Percentiles rank a stretch among this genome's conserved stretches.
These are phyloP conservation scores for Rehmannia glutinosa DNA, from an alignment of 257 asterid genomes.

Conservation along the genomic window DNA sequence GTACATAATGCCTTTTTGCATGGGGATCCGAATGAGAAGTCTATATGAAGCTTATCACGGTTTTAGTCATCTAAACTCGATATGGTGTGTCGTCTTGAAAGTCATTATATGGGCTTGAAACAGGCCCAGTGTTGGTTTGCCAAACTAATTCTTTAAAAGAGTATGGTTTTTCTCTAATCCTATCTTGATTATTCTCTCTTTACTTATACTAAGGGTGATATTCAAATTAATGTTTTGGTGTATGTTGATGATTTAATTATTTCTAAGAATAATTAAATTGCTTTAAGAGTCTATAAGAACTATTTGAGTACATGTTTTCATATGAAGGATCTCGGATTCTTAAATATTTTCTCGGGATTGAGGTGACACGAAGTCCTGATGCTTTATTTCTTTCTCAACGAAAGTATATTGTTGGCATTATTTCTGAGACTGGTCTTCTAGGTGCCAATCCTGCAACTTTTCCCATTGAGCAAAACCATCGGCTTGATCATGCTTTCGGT, in stretches of 20 bases:
- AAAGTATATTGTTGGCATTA: neutral
- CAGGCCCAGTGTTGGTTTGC: conserved; percentile 18
- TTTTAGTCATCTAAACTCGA: neutral
- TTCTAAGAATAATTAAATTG: neutral
- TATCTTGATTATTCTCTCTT: conserved; percentile 9
- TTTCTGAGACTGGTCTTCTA: neutral
- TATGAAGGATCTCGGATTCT: neutral
- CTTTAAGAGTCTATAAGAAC: neutral
- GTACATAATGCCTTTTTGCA: neutral
- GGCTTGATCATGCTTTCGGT: neutral
- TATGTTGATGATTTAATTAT: conserved; percentile 9
- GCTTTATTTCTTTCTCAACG: neutral
- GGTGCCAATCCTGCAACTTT: neutral
- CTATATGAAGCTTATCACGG: neutral
- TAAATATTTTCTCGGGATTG: neutral
- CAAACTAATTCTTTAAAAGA: neutral
- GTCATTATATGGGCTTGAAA: neutral
- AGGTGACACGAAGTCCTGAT: neutral
- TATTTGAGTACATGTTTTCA: conserved; percentile 3
- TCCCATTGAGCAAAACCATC: neutral
- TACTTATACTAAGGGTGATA: neutral
- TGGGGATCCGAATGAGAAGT: neutral
- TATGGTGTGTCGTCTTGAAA: neutral
- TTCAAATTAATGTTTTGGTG: neutral
- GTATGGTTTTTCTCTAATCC: conserved; percentile 15